Base-by-base conservation (phyloP, 1,139 yeast species). In the Lodderomyces orthopsilosis region DNA sequence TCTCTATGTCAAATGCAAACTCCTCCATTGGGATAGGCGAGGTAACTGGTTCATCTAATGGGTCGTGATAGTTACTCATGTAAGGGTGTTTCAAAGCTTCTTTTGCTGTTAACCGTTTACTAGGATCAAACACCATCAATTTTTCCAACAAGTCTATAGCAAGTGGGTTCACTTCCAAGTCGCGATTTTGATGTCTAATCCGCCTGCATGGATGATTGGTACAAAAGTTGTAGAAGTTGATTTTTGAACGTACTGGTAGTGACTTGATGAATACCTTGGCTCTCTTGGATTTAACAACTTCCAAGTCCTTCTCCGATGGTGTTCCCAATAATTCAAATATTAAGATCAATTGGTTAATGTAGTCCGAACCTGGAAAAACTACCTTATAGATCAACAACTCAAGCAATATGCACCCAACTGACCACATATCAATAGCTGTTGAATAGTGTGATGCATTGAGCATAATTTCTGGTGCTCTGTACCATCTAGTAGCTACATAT, bases 401-500 rank as follows among this genome's bases (percentile, higher is more conserved):
- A 1, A 96, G 98, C 46, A 93, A 67, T 44, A 93, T 91, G 63
- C 98, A 93, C 3, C 98, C 98, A 37, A 90, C 91, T 1, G 95
- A 85, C 98, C 98, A 93, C 48, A 91, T 83, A 64, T 93, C 98
- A 56, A 93, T 91, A 14, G 97, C 96, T 47, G 91, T 87, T 22
- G 96, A 86, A 65, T 93, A 93, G 49, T 91, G 93, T 57, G 90
- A 85, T 1, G 97, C 88, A 39, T 44, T 57, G 43, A 93, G 74
- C 98, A 91, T 91, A 60, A 91, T 91, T 59, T 91, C 98, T 0
- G 98, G 98, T 1, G 98, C 98, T 42, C 98, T 72, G 65, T 91
- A 91, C 98, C 98, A 91, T 55, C 98, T 72, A 5, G 98, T 93
- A 7, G 98, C 98, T 41, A 93, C 98, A 61, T 93, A 93, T 64